Evolutionary conservation across 192 early-diverging fungal species (phyloP).

Genomic region (Gaertneriomyces semiglobifer): DNA sequence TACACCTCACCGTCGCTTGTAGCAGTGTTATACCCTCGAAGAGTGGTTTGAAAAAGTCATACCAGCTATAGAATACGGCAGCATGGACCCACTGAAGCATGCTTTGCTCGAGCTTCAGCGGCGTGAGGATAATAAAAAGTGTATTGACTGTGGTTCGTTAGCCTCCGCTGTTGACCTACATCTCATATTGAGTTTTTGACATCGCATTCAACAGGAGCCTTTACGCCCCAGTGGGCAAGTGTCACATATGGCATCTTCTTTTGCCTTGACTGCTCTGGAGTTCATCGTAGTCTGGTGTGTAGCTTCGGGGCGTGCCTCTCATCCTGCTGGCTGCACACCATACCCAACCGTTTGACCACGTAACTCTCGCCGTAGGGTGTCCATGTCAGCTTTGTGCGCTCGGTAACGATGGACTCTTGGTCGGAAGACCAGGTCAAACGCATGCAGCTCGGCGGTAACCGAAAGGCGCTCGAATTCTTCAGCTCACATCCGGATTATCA

Average conservation of each 20-base stretch:
- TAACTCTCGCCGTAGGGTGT: slow-evolving; percentile 30
- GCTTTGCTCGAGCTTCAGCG: slow-evolving; percentile 29
- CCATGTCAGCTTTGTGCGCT: slow-evolving; percentile 88
- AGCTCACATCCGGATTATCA: slow-evolving; percentile 52
- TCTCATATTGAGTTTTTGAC: slow-evolving; percentile 14
- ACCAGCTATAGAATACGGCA: background rate
- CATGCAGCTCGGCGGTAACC: slow-evolving; percentile 92
- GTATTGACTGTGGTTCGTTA: slow-evolving; percentile 84
- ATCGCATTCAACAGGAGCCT: slow-evolving; percentile 3
- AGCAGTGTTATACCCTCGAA: too few species aligned
- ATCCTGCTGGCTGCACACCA: background rate
- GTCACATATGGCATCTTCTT: slow-evolving; percentile 94
- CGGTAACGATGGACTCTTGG: slow-evolving; percentile 98
- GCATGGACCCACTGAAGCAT: slow-evolving; percentile 32
- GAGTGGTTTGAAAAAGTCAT: too few species aligned
- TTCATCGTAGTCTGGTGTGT: slow-evolving; percentile 80
- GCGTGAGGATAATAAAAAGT: slow-evolving; percentile 49
- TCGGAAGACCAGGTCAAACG: slow-evolving; percentile 89
- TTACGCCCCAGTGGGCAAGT: slow-evolving; percentile 69
- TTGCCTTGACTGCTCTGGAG: slow-evolving; percentile 90
- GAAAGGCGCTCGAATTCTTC: slow-evolving; percentile 82
- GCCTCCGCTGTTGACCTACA: background rate
- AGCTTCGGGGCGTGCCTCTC: slow-evolving; percentile 52
- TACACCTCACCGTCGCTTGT: too few species aligned
- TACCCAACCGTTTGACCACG: too few species aligned